These are phyloP conservation scores for Talaromyces sp. DNA, from an alignment of 2,329 filamentous ascomycete species.

Conservation along the genomic window DNA sequence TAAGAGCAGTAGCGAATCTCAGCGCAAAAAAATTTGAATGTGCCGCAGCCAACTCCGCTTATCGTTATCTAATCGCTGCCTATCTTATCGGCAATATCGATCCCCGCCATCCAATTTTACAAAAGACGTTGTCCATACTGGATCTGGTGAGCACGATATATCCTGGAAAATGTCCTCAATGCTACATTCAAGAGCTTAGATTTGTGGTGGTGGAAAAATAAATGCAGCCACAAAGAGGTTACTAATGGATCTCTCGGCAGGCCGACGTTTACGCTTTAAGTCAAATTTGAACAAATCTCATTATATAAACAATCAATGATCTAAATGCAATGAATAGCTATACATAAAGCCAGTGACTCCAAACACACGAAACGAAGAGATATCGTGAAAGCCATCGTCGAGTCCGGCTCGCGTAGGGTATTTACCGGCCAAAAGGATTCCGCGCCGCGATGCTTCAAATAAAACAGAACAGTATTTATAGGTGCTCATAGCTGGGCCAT, in stretches of 20 bases:
- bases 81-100: neutral
- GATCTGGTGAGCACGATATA: neutral
- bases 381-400: constrained; percentile 5
- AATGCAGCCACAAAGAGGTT: neutral
- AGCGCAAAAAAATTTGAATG: constrained; percentile 11
- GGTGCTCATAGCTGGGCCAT: constrained; percentile 69
- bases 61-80: constrained; percentile 22
- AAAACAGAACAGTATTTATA: neutral
- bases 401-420: constrained; percentile 13
- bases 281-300: neutral
- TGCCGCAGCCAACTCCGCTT: constrained; percentile 14
- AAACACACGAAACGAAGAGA: neutral
- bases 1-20: neutral
- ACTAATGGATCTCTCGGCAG: neutral
- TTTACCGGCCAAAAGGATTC: constrained; percentile 14
- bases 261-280: neutral
- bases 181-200: no score
- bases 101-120: neutral
- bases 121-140: neutral
- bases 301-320: neutral
- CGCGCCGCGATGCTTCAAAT: constrained; percentile 11
- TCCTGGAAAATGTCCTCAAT: neutral
- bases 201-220: neutral
- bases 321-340: constrained; percentile 5
- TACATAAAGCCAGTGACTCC: neutral